phyloP scores from a whole-genome alignment of 2,329 filamentous ascomycete species.

The Ophiocordyceps camponoti-floridani region DNA sequence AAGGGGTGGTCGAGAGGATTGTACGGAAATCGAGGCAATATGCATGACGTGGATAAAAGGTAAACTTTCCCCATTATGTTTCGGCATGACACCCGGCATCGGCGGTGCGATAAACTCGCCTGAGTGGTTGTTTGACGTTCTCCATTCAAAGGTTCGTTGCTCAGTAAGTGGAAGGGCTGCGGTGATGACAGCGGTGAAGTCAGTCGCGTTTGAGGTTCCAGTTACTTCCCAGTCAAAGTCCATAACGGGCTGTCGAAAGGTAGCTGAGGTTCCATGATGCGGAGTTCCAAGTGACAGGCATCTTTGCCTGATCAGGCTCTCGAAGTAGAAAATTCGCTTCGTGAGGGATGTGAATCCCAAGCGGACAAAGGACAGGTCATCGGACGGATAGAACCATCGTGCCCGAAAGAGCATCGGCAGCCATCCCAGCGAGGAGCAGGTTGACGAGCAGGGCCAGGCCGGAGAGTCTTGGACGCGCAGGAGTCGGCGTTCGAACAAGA shows the following conservation, averaged over 20 bases:
- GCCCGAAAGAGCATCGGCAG: constrained; percentile 64
- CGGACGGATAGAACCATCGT: constrained; percentile 46
- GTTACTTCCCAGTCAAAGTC: constrained; percentile 49
- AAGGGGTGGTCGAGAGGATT: constrained; percentile 67
- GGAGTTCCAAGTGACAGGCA: constrained; percentile 60
- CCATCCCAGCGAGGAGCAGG: constrained; percentile 45
- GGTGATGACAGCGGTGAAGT: constrained; percentile 59
- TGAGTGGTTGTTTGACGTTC: constrained; percentile 69
- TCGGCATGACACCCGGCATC: constrained; percentile 42
- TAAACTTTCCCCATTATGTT: constrained; percentile 54
- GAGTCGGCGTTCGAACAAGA: constrained; percentile 59
- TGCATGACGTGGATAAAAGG: constrained; percentile 87
- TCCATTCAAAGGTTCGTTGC: constrained; percentile 66
- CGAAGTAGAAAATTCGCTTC: constrained; percentile 70
- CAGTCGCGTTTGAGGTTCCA: constrained; percentile 55
- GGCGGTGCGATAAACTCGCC: constrained; percentile 71
- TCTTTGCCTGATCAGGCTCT: constrained; percentile 57
- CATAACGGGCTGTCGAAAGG: constrained; percentile 41
- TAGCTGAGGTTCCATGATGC: constrained; percentile 30
- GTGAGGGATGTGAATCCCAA: constrained; percentile 69
- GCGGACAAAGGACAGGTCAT: constrained; percentile 70
- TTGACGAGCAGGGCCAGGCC: constrained; percentile 57
- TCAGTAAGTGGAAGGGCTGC: constrained; percentile 46
- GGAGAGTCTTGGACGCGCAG: constrained; percentile 48
- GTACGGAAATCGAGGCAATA: constrained; percentile 84